phyloP scores from a whole-genome alignment of 2,329 filamentous ascomycete genomes.

The Didymella glomerata region DNA sequence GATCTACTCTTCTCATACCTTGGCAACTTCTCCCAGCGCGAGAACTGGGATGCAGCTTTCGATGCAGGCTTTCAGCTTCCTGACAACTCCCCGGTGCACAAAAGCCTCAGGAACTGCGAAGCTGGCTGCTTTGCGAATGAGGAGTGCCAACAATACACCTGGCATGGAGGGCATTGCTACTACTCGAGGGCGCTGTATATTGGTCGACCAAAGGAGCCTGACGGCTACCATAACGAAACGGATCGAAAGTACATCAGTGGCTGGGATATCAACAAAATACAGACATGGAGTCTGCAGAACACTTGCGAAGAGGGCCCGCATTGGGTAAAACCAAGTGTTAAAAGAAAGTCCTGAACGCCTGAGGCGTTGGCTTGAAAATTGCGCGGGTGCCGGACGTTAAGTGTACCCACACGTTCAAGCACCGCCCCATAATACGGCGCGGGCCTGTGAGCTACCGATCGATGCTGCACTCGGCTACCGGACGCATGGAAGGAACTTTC shows the following conservation, averaged over 20 bases:
- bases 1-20: slow-evolving; percentile 19
- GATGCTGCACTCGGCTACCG: neutral
- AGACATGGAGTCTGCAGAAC: slow-evolving; percentile 19
- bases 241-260: slow-evolving; percentile 36
- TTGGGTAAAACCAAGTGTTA: slow-evolving; percentile 23
- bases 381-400: neutral
- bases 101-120: slow-evolving; percentile 16
- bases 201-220: slow-evolving; percentile 22
- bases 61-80: slow-evolving; percentile 22
- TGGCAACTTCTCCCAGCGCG: slow-evolving; percentile 13
- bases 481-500: neutral
- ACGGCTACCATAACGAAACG: slow-evolving; percentile 26
- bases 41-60: slow-evolving; percentile 22
- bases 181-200: slow-evolving; percentile 29
- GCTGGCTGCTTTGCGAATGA: slow-evolving; percentile 18
- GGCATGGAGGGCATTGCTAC: slow-evolving; percentile 33
- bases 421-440: neutral
- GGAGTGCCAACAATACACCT: slow-evolving; percentile 27
- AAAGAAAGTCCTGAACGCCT: slow-evolving; percentile 14
- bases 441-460: neutral
- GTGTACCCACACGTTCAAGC: neutral
- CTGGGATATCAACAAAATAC: slow-evolving; percentile 40
- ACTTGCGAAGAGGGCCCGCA: slow-evolving; percentile 25
- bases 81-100: slow-evolving; percentile 9
- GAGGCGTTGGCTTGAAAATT: neutral